These are phyloP conservation scores for Beauveria pseudobassiana DNA, from an alignment of 2,329 filamentous ascomycete species.

Conservation along the genomic window DNA sequence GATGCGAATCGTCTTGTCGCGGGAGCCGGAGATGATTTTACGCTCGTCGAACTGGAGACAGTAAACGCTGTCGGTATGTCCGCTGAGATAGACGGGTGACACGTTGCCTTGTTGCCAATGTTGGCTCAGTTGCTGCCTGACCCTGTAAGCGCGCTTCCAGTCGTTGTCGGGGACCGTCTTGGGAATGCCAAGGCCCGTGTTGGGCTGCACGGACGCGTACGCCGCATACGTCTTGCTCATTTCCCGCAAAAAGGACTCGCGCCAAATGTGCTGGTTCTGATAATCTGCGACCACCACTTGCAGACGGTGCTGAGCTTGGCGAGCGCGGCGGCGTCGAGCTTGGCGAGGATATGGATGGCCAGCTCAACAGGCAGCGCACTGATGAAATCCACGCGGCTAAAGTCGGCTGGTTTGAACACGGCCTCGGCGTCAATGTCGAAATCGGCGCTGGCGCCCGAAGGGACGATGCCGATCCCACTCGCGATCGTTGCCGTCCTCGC, in stretches of 20 bases:
- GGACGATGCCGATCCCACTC: constrained; percentile 57
- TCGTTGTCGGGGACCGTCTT: constrained; percentile 54
- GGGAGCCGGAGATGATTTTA: constrained; percentile 94
- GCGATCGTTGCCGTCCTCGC: constrained; percentile 46
- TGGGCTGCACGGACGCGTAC: constrained; percentile 41
- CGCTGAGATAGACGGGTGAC: constrained; percentile 80
- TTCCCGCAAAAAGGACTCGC: constrained; percentile 54
- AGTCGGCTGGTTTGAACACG: constrained; percentile 30
- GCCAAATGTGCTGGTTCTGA: constrained; percentile 54
- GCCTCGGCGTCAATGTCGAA: constrained; percentile 27
- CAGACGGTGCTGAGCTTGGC: constrained; percentile 43
- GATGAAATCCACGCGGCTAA: constrained; percentile 53
- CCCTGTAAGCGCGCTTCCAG: constrained; percentile 80
- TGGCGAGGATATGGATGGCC: constrained; percentile 49
- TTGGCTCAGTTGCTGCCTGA: constrained; percentile 65
- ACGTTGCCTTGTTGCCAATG: constrained; percentile 77
- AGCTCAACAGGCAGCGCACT: constrained; percentile 48
- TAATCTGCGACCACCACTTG: constrained; percentile 38
- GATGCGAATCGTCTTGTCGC: constrained; percentile 89
- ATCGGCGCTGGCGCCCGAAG: constrained; percentile 36
- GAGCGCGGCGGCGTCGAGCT: constrained; percentile 47
- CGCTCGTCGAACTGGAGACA: constrained; percentile 97
- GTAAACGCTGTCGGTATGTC: constrained; percentile 93
- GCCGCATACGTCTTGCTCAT: constrained; percentile 55
- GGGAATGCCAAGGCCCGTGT: constrained; percentile 51